A percentile compares a stretch with the other conserved stretches of the same genome.
These are phyloP conservation scores for Didymella lethalis DNA, from an alignment of 2,329 filamentous ascomycete species.

Conservation along the genomic window DNA sequence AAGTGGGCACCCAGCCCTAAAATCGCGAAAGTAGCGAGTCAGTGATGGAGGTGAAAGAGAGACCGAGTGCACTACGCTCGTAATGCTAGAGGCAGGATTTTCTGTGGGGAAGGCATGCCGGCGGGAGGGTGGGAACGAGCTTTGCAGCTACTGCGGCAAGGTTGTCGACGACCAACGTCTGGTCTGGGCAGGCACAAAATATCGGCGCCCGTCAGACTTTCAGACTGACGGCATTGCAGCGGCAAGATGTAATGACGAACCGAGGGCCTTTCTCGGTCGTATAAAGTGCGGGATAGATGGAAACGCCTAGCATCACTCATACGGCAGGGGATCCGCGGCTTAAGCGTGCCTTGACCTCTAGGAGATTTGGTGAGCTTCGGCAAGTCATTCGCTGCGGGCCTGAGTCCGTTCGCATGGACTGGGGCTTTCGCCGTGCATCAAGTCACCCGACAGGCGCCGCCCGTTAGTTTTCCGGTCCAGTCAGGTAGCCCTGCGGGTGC, in stretches of 20 bases:
- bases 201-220: constrained; percentile 11
- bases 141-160: constrained; percentile 15
- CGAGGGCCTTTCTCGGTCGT: constrained; percentile 4
- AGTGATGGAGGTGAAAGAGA: constrained; percentile 11
- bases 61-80: constrained; percentile 11
- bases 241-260: constrained; percentile 7
- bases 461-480: constrained; percentile 5
- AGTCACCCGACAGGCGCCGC: constrained; percentile 18
- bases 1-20: constrained; percentile 7
- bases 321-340: constrained; percentile 1
- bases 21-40: constrained; percentile 8
- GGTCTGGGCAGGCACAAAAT: constrained; percentile 5
- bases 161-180: constrained; percentile 8
- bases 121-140: constrained; percentile 20
- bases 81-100: constrained; percentile 28
- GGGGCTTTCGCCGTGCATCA: constrained; percentile 20
- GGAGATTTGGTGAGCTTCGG: constrained; percentile 10
- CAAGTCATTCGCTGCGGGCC: constrained; percentile 30
- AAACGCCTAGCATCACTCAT: constrained; percentile 5
- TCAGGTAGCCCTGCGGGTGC: constrained; percentile 1
- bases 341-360: constrained; percentile 9
- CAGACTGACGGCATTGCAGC: constrained; percentile 16
- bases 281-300: neutral
- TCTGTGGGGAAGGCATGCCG: constrained; percentile 36
- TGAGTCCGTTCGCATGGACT: constrained; percentile 27